phyloP scores from a whole-genome alignment of 495 filamentous ascomycete genomes.

The Hypoxylon rickii region DNA sequence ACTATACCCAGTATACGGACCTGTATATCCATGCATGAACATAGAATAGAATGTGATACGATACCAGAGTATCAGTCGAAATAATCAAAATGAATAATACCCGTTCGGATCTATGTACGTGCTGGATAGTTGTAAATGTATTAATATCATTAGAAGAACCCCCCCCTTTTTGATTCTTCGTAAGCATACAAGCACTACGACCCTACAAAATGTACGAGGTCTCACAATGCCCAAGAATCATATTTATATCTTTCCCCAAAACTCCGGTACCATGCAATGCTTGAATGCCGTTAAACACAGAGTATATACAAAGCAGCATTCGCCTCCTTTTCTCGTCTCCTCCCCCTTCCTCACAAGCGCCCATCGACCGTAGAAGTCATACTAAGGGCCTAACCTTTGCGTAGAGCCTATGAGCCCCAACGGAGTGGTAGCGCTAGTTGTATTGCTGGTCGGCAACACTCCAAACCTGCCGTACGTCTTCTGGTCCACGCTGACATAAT shows the following conservation, averaged over 20 bases:
- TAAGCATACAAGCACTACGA: no score
- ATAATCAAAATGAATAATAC: no score
- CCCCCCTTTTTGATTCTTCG: constrained; percentile 4
- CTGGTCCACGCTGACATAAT: constrained; percentile 91
- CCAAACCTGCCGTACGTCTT: constrained; percentile 96
- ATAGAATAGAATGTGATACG: no score
- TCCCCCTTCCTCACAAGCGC: neutral
- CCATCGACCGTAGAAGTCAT: neutral
- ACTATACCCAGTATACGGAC: no score
- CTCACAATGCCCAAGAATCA: neutral
- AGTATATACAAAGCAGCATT: constrained; percentile 27
- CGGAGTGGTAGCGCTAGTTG: constrained; percentile 52
- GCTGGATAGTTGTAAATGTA: no score
- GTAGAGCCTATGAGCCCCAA: constrained; percentile 62
- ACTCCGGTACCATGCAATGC: constrained; percentile 32
- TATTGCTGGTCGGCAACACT: constrained; percentile 69
- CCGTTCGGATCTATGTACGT: no score
- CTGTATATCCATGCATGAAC: no score
- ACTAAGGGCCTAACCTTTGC: constrained; percentile 69
- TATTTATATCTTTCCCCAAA: constrained; percentile 3
- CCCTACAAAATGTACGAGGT: constrained; percentile 1
- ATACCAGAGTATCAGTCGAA: no score
- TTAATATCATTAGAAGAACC: neutral
- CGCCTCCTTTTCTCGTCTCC: neutral
- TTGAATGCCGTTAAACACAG: constrained; percentile 1